phyloP scores from a whole-genome alignment of 2,329 filamentous ascomycete genomes.

The Eutypa lata region DNA sequence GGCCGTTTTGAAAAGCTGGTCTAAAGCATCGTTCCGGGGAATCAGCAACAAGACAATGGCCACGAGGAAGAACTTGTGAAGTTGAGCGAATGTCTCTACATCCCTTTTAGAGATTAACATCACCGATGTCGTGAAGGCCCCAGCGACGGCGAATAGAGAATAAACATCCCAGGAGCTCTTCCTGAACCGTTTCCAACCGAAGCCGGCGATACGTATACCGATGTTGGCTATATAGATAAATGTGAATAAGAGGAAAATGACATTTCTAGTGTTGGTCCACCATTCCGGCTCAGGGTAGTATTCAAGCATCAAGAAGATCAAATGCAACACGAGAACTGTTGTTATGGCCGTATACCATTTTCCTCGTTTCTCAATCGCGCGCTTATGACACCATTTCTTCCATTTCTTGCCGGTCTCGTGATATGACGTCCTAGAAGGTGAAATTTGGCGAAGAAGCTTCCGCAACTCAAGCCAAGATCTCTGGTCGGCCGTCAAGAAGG shows the following conservation, averaged over 20 bases:
- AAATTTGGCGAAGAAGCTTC: slow-evolving; percentile 88
- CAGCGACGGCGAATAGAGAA: slow-evolving; percentile 74
- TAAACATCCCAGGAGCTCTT: slow-evolving; percentile 95
- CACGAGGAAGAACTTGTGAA: slow-evolving; percentile 94
- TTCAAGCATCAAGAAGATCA: slow-evolving; percentile 80
- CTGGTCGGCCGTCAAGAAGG: slow-evolving; percentile 92
- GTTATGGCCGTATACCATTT: slow-evolving; percentile 87
- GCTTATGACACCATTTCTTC: slow-evolving; percentile 92
- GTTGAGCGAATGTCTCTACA: slow-evolving; percentile 65
- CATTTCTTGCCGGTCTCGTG: slow-evolving; percentile 72
- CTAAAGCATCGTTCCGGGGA: slow-evolving; percentile 91
- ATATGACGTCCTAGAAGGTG: slow-evolving; percentile 88
- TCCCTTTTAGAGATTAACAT: slow-evolving; percentile 63
- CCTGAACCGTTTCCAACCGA: slow-evolving; percentile 89
- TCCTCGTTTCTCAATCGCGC: slow-evolving; percentile 90
- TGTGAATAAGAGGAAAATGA: slow-evolving; percentile 77
- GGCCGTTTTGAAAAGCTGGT: slow-evolving; percentile 98
- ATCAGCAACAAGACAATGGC: slow-evolving; percentile 87
- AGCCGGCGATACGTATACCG: slow-evolving; percentile 76
- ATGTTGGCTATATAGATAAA: slow-evolving; percentile 82
- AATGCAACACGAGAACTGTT: slow-evolving; percentile 72
- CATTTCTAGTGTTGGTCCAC: slow-evolving; percentile 72
- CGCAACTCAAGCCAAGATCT: slow-evolving; percentile 94
- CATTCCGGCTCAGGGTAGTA: slow-evolving; percentile 70
- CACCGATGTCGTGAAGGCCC: slow-evolving; percentile 78